Base-by-base conservation (phyloP, 441 rosid genomes). In the Erodium chrysanthum region DNA sequence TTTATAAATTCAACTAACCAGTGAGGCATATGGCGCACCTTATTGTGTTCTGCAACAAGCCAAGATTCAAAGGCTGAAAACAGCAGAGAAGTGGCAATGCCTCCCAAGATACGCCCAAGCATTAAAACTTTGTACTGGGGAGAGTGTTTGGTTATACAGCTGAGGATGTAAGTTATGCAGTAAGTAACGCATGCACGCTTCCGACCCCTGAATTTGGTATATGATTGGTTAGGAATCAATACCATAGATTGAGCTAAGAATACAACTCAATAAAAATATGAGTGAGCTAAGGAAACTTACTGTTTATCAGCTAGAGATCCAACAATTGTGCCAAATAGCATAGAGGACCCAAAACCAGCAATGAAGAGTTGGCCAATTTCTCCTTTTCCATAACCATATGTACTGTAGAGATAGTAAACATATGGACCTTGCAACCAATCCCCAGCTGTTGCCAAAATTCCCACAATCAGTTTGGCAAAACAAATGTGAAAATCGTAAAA, bases 371-470 rank as follows among this genome's bases (percentile, higher is more conserved):
- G 98, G 0, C 98, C 97, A 52, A 89, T 93, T 35, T 93, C 97
- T 12, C 96, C 93, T 79, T 89, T 91, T 17, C 91, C 89, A 72
- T 76, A 93, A 27, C 97, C 97, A 72, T 93, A 93, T 17, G 81
- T 81, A 62, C 89, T 82, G 75, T 91, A 93, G 8, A 93, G 89
- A 75, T 83, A 93, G 81, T 91, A 93, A 25, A 93, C 97, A 73
- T 91, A 93, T 15, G 98, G 98, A 72, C 98, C 98, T 88, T 93
- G 98, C 84, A 89, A 78, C 97, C 98, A 93, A 69, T 93, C 98
- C 72, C 98, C 97, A 70, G 96, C 97, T 93, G 80, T 73, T 67
- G 73, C 80, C 85, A 71, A 71, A 58, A 56, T 56, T 27, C 17
- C 22, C 10, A 25, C 14, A 56, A 56, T 56, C 27, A 56, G 25